phyloP scores from a whole-genome alignment of 192 early-diverging fungal species.

The Linnemannia exigua region DNA sequence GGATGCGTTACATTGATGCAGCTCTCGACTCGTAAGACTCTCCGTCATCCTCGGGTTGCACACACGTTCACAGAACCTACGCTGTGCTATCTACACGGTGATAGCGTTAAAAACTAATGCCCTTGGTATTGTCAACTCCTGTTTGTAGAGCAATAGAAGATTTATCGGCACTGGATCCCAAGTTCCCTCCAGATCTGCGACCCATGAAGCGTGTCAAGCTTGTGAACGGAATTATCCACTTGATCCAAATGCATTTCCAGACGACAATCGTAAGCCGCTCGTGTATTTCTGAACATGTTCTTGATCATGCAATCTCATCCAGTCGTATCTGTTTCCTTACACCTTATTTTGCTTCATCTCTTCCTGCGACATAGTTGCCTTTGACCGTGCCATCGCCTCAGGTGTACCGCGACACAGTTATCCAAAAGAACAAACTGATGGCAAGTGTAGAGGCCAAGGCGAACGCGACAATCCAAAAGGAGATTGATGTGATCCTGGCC shows the following conservation, averaged over 20 bases:
- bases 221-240: constrained; percentile 77
- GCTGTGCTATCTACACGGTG: not conserved
- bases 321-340: not conserved
- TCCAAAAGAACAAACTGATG: constrained; percentile 92
- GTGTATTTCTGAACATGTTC: not conserved
- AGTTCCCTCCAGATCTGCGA: constrained; percentile 75
- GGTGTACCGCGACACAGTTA: constrained; percentile 88
- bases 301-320: not conserved
- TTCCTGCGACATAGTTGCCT: constrained; percentile 66
- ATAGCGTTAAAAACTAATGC: not conserved
- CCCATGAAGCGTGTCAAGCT: constrained; percentile 74
- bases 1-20: constrained; percentile 84
- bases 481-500: constrained; percentile 78
- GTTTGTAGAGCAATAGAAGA: constrained; percentile 74
- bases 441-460: constrained; percentile 82
- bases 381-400: constrained; percentile 76
- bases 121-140: no score
- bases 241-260: constrained; percentile 89
- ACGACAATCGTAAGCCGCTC: constrained; percentile 68
- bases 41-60: no score
- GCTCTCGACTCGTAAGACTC: constrained; percentile 78
- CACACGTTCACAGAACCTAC: no score
- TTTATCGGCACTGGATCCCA: constrained; percentile 67
- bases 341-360: constrained; percentile 3
- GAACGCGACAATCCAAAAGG: constrained; percentile 82